Base-by-base conservation (phyloP, 805 yeast genomes). In the Lipomyces spencermartinsiae region DNA sequence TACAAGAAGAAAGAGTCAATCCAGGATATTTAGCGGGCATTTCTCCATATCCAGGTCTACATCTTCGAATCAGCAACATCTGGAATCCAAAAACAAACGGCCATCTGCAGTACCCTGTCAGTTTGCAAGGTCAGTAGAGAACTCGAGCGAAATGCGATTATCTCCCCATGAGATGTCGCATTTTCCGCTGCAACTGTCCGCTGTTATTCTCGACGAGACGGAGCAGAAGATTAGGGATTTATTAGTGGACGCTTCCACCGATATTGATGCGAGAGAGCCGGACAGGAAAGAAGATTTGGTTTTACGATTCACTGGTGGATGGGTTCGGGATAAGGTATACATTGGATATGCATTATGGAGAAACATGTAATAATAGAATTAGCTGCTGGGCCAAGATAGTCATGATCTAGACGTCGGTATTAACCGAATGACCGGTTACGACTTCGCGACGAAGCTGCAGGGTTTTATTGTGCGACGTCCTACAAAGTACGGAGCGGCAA, bases 341-440 rank as follows among this genome's bases (percentile, higher is more conserved):
- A 5, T 8, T 3, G 1, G 14, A 55, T 34, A n/a, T 43, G 33
- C 6, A 9, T 14, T 10, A 10, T 43, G 49, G 22, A 43, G 22
- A 19, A 43, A 43, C 22, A 19, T 35, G 34, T 14, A 33, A 29
- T n/a, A 9, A 19, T 25, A 35, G 29, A 31, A 1, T 49, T 51
- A 95, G 79, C 81, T 95, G 35, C 81, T 95, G 37, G 97, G 97
- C 0, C 83, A 84, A 59, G 87, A 86, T 29, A 88, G 94, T 55
- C 88, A 94, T 75, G 99, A 95, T 77, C 82, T 95, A 37, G 99
- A 95, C 74, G 91, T 95, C 59, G 98, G 98, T 6, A 87, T 95
- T 59, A 93, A 95, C 78, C 83, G 83, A 64, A 80, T 92, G 75
- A 86, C 97, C 0, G 99, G 99, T 0, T 93, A 90, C 74, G 87